Evolutionary conservation across 129 eudicot species (phyloP).

Genomic region (Silybum marianum): DNA sequence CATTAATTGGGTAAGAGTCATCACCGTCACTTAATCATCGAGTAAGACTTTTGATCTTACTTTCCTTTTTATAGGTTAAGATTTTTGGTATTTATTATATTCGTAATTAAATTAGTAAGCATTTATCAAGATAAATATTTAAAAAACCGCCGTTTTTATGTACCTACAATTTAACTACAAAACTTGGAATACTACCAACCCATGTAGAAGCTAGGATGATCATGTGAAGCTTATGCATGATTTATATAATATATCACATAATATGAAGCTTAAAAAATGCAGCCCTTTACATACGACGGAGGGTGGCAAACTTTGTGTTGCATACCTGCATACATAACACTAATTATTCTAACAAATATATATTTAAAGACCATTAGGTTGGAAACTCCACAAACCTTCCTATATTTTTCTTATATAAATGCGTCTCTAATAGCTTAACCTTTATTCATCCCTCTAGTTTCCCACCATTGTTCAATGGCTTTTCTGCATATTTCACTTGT

Average conservation of each 20-base stretch:
- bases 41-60: too few relatives aligned
- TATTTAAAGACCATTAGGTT: slow-evolving; percentile 20
- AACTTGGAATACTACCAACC: background rate
- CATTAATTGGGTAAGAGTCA: too few relatives aligned
- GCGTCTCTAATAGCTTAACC: background rate
- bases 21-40: too few relatives aligned
- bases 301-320: slow-evolving; percentile 31
- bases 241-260: too few relatives aligned
- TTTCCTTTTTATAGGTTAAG: too few relatives aligned
- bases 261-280: background rate
- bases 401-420: slow-evolving; percentile 24
- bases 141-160: too few relatives aligned
- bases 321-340: slow-evolving; percentile 16
- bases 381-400: background rate
- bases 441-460: background rate
- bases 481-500: slow-evolving; percentile 12
- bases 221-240: background rate
- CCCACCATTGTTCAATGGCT: slow-evolving; percentile 17
- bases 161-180: background rate
- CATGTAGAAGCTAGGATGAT: background rate
- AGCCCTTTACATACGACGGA: background rate
- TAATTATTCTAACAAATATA: background rate
- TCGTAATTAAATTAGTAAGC: too few relatives aligned
- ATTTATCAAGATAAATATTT: too few relatives aligned
- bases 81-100: too few relatives aligned